Base-by-base conservation (phyloP, 129 eudicot species). In the Pseudognaphalium luteoalbum region DNA sequence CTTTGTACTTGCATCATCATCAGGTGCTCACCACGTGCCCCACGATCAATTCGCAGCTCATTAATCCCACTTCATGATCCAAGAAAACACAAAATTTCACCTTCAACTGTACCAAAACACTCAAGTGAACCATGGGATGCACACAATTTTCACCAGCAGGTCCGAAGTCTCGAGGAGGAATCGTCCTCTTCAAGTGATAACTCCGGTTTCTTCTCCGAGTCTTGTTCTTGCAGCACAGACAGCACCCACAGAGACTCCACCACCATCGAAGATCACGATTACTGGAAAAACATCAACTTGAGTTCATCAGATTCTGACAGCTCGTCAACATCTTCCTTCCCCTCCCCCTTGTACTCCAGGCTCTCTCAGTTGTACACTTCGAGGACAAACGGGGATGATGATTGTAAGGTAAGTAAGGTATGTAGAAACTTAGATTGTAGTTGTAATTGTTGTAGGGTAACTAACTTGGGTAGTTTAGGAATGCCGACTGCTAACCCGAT, bases 11-110 rank as follows among this genome's bases (percentile, higher is more conserved):
- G 33, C 69, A 64, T 65, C 22, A 22, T 7, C 54, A 58, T 74
- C 74, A 93, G 98, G 87, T 88, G 88, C 78, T 93, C 96, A 4
- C 98, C 98, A 50, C 92, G 94, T 19, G 98, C 92, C 74, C 98
- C 96, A 52, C 83, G 90, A 76, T 80, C 83, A 41, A 75, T 93
- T 20, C 87, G 98, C 79, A 87, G 78, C 59, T 81, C 86, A 7
- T 29, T 81, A 67, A 72, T 76, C 60, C 78, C 83, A 10, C 81
- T 72, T 2, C 60, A 72, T 4, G 92, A 84, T 82, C 77, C 85
- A 61, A 78, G 73, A 28, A 88, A 81, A 78, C 19, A 58, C 19
- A 80, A 76, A 75, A 51, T 22, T 1, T 47, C 73, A 52, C 59
- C 22, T 75, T 65, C 29, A 56, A 67, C 37, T 58, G 66, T 19